Evolutionary conservation across 306 rosid species (phyloP).

Genomic region (Abrus precatorius): DNA sequence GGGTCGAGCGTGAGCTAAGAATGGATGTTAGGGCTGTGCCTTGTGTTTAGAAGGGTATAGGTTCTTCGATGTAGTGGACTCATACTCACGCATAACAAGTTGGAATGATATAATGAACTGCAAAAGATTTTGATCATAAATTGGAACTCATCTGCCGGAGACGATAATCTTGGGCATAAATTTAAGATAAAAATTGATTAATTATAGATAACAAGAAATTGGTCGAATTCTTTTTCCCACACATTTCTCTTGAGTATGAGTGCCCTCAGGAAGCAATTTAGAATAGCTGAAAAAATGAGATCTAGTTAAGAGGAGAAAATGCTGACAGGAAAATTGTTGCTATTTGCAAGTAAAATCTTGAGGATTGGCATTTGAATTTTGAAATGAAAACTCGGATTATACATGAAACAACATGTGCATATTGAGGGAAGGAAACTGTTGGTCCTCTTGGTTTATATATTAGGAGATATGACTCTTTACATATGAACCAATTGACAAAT

Average conservation of each 20-base stretch:
- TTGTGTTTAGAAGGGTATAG: neutral
- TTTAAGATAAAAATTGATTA: neutral
- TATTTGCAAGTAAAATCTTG: neutral
- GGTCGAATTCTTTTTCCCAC: neutral
- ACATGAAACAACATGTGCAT: neutral
- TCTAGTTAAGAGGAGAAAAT: no score
- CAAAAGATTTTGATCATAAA: neutral
- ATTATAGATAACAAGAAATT: neutral
- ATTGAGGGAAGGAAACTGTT: constrained; percentile 2
- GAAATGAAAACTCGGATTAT: neutral
- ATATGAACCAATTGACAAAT: constrained; percentile 20
- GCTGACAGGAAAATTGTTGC: neutral
- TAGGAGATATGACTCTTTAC: neutral
- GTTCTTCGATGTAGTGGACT: neutral
- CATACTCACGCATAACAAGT: neutral
- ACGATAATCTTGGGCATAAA: neutral
- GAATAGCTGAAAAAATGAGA: no score
- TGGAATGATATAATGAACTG: neutral
- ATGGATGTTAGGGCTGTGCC: constrained; percentile 49
- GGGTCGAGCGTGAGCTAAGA: constrained; percentile 57
- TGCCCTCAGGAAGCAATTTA: no score
- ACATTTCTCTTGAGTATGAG: no score
- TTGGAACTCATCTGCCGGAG: neutral
- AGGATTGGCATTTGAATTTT: neutral
- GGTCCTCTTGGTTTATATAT: neutral